Evolutionary conservation across 352 stramenopile species (phyloP), one percentile per base, ranked within the genome.

Genomic region (Globisporangium irregulare): DNA sequence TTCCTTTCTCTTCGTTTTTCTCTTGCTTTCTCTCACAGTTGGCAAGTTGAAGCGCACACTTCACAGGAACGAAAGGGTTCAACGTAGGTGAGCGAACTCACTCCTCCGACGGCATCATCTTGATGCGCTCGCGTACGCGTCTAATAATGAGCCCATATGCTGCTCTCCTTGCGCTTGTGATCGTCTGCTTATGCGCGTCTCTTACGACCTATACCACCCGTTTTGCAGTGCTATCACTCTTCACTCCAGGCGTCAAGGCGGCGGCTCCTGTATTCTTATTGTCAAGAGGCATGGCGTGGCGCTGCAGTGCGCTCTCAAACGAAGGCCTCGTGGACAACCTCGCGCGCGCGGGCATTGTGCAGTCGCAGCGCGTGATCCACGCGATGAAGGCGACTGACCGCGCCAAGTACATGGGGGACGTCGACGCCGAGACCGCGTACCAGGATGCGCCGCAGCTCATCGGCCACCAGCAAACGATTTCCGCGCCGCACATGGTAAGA

Each of bases 401-500:
- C 58, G 81, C 74, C 18, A 75, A 85, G 50, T 97, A 93, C 69
- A 54, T 54, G 38, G 36, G 59, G 24, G 22, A 41, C 22, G 69
- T 79, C 6, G 73, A 74, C 5, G 64, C 76, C 38, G 69, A 78
- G 22, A 65, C 81, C 53, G 82, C 88, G 4, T 97, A 97, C 73
- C 78, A 90, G 51, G 91, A 97, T 68, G 74, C 79, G 14, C 92
- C 92, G 22, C 88, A 96, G 62, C 70, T 77, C 38, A 92, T 98
- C 59, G 92, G 92, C 6, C 80, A 87, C 61, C 72, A 80, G 8
- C 87, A 94, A 61, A 98, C 92, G 24, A 98, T 98, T 59, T 97
- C 90, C 4, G 92, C 92, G 18, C 92, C 92, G 20, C 92, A 98
- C 69, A 98, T 98, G 92, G 77, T 79, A 46, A 46, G 34, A 24